Conservation (phyloP, 2,329 filamentous ascomycete genomes). For the Ophiostoma perfectum region DNA sequence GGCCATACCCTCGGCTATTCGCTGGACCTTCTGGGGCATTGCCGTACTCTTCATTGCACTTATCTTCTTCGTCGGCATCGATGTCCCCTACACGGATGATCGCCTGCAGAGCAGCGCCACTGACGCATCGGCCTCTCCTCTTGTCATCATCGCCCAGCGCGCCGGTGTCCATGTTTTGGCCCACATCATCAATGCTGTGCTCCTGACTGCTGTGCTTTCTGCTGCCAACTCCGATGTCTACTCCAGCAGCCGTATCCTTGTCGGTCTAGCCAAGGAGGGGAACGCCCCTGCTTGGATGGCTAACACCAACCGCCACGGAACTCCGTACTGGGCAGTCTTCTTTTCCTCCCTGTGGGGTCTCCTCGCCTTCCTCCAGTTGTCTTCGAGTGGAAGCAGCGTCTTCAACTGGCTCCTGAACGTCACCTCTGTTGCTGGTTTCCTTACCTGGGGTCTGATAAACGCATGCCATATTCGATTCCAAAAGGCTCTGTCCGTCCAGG, state of each 20-base stretch:
- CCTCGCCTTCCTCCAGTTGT: slow-evolving; percentile 37
- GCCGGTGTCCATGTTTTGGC: slow-evolving; percentile 64
- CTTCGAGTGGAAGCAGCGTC: slow-evolving; percentile 34
- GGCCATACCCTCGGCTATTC: slow-evolving; percentile 62
- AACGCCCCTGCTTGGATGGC: slow-evolving; percentile 38
- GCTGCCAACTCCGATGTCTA: slow-evolving; percentile 57
- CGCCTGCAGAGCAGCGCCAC: slow-evolving; percentile 38
- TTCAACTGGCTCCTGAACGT: slow-evolving; percentile 41
- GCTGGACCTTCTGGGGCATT: slow-evolving; percentile 64
- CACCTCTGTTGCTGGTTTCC: slow-evolving; percentile 40
- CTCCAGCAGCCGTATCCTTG: slow-evolving; percentile 39
- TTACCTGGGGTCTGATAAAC: slow-evolving; percentile 41
- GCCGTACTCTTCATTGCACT: slow-evolving; percentile 62
- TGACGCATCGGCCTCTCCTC: slow-evolving; percentile 47
- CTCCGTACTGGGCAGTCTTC: slow-evolving; percentile 37
- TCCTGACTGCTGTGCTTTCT: slow-evolving; percentile 54
- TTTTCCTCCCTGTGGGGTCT: slow-evolving; percentile 35
- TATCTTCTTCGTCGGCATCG: slow-evolving; percentile 61
- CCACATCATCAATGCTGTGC: slow-evolving; percentile 58
- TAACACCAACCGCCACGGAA: slow-evolving; percentile 34
- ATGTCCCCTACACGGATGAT: slow-evolving; percentile 55
- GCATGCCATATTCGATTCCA: slow-evolving; percentile 38
- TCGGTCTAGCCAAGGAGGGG: slow-evolving; percentile 37
- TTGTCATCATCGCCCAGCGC: slow-evolving; percentile 66
- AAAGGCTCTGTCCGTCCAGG: slow-evolving; percentile 36